Evolutionary conservation across 768 basidiomycete species (phyloP), one percentile per base, ranked within the genome.

Genomic region (Boletus tylopilopsis): DNA sequence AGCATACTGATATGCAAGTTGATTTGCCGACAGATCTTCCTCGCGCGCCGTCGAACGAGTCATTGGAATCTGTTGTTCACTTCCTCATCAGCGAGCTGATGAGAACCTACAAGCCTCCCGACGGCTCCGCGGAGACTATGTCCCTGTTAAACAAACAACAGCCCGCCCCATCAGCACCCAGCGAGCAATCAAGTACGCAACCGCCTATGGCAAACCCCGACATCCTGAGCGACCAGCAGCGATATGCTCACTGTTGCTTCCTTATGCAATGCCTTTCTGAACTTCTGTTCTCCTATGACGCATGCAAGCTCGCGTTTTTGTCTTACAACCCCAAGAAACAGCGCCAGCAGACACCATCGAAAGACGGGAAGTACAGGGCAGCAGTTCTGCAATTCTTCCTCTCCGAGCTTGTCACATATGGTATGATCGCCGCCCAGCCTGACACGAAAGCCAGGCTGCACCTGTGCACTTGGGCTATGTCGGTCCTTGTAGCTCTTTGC

Each of bases 261-360:
- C 70, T 92, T 54, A 91, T 94, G 87, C 90, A 94, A 64, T 87
- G 84, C 56, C 73, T 97, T 39, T 90, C 93, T 3, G 96, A 99
- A 69, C 73, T 98, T 10, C 70, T 96, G 12, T 91, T 95, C 53
- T 97, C 93, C 12, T 99, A 98, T 60, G 87, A 93, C 57, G 68
- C 82, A 6, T 94, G 92, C 81, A 99, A 98, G 68, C 64, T 84
- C 22, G 84, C 87, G 6, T 92, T 99, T 68, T 66, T 96, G 45
- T 85, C 89, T 0, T 92, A 81, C 59, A 80, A 82, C 0, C 76
- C 82, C 5, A 87, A 85, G 70, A 79, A 75, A 56, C 64, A 66
- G 27, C 79, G 81, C 24, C 59, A 70, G 1, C 76, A 80, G 40
- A 77, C 80, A 1, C 77, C 79, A 5, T 69, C 78, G n/a, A 90